Evolutionary conservation across 164 flowering plant species (phyloP), one percentile per base, ranked within the genome.

Genomic region (Hamamelis virginiana): DNA sequence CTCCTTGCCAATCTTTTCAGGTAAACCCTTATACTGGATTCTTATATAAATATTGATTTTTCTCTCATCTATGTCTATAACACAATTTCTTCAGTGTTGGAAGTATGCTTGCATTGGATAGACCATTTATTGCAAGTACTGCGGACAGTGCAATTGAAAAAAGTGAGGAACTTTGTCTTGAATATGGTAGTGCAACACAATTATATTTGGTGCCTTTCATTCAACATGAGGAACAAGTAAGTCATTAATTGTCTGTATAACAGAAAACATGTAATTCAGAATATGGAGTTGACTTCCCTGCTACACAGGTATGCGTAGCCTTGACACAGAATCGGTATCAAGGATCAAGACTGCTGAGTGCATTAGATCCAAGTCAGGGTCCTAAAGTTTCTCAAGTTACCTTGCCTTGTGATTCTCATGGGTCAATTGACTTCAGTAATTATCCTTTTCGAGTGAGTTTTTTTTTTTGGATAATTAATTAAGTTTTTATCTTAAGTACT

Each of bases 101-200:
- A 74, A 89, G 96, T 68, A 86, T 86, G 92, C 90, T 95, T 74
- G 98, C 94, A 65, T 67, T 95, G 72, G 97, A 95, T 78, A 84
- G 82, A 69, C 98, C 98, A 59, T 95, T 81, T 67, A 80, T 95
- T 74, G 81, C 91, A 77, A 84, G 79, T 78, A 74, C 83, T 18
- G 25, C 41, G 28, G 89, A 83, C 53, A 74, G 85, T 74, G 81
- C 61, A 25, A 69, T 78, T 12, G 86, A 81, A 69, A 53, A 80
- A 59, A 67, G 66, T 45, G 85, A 77, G 62, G 87, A 84, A 66
- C 43, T 92, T 59, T 89, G 89, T 79, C 96, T 92, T 80, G 98
- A 95, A 83, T 95, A 88, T 84, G 98, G 97, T 68, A 91, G 91
- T 82, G 92, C 87, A 22, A 92, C 97, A 53, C 97, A 91, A 57